Evolutionary conservation across 2,329 filamentous ascomycete genomes (phyloP), one percentile per base, ranked within the genome.

Genomic region (Westerdykella sp.): DNA sequence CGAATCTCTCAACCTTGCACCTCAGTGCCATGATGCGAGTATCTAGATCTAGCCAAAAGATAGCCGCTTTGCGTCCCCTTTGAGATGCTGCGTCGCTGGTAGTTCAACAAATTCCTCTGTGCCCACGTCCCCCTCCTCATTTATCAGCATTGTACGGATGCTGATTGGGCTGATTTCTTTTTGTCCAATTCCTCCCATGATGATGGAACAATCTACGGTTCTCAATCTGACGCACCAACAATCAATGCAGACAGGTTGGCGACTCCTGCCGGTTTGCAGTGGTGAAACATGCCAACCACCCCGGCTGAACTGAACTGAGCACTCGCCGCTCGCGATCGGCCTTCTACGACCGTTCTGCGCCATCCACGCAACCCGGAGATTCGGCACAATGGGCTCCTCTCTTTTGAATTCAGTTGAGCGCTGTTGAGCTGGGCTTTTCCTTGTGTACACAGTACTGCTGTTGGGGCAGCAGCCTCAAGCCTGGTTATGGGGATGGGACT

Each of bases 301-400:
- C 48, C 51, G 53, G 54, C 51, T 60, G 52, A 57, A 56, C 43
- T 51, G 47, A 32, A 42, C 49, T 48, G 44, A n/a, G n/a, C n/a
- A n/a, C n/a, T n/a, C n/a, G n/a, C n/a, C n/a, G 51, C 46, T 43
- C 49, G 44, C 32, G 53, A 58, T 62, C 59, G 52, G 49, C 59
- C 54, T 50, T 48, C 46, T 44, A 25, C 23, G 23, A 10, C 23
- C 23, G 23, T 28, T 28, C 25, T 28, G 18, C 25, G 25, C 11
- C 32, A 35, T 9, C 10, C 32, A 13, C 6, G 4, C n/a, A 35
- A 9, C 32, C 10, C n/a, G 32, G 32, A 18, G 10, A 14, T 35
- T 15, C 32, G 32, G 32, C 16, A 35, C 13, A 3, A 13, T 35
- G n/a, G 15, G 32, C 32, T 5, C n/a, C n/a, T 3, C 32, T 9